phyloP scores from a whole-genome alignment of 768 basidiomycete species.

The Mycena venus region DNA sequence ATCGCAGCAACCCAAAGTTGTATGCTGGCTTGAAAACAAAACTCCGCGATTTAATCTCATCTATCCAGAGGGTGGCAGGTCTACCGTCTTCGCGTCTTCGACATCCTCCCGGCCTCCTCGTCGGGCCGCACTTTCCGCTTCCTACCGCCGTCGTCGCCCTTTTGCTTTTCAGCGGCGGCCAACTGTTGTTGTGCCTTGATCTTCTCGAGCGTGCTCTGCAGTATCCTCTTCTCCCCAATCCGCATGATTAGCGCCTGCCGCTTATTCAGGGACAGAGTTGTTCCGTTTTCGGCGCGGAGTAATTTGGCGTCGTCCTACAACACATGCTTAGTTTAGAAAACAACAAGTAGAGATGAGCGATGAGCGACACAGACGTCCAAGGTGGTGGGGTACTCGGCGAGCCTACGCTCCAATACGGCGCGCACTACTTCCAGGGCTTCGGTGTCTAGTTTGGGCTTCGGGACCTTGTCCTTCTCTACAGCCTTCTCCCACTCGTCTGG shows the following conservation, averaged over 20 bases:
- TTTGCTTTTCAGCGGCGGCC: constrained; percentile 1
- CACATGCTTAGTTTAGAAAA: constrained; percentile 30
- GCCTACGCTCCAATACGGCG: constrained; percentile 63
- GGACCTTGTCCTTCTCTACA: constrained; percentile 74
- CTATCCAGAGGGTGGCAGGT: too few species aligned
- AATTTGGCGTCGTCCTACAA: constrained; percentile 65
- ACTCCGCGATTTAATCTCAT: too few species aligned
- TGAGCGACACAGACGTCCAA: constrained; percentile 62
- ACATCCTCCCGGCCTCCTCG: constrained; percentile 12
- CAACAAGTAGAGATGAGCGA: not conserved
- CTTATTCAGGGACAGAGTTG: constrained; percentile 61
- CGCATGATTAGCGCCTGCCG: constrained; percentile 79
- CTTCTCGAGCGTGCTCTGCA: constrained; percentile 49
- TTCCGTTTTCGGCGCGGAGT: constrained; percentile 40
- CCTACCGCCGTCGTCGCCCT: constrained; percentile 1
- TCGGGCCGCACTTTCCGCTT: constrained; percentile 19
- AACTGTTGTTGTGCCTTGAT: constrained; percentile 23
- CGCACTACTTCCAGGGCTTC: constrained; percentile 61
- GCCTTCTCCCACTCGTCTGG: constrained; percentile 71
- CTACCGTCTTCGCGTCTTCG: constrained; percentile 16
- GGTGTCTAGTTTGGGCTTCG: constrained; percentile 75
- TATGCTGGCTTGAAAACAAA: too few species aligned
- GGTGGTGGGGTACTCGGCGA: constrained; percentile 69
- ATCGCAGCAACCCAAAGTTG: too few species aligned
- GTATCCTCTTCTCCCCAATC: constrained; percentile 83